Evolutionary conservation across 2,329 filamentous ascomycete genomes (phyloP), one percentile per base, ranked within the genome.

Genomic region (Fusarium nisikadoi): DNA sequence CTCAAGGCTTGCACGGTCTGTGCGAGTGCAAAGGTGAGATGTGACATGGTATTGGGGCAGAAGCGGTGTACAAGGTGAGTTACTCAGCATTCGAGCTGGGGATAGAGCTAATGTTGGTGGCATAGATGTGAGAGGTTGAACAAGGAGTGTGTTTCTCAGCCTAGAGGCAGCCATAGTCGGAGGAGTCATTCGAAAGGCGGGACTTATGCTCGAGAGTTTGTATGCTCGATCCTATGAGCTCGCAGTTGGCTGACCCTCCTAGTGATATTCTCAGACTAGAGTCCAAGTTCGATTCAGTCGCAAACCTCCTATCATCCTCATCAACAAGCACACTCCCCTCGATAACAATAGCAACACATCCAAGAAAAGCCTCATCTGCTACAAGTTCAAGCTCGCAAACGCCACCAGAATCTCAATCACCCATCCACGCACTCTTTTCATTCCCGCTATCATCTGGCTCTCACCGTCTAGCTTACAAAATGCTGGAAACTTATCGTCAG

Each of bases 201-300:
- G 2, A 20, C 23, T 20, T 68, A 62, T 67, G 65, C 41, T 5
- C 58, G 66, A 57, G 60, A 70, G 60, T 65, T 0, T 11, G 60
- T 57, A 12, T 25, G 4, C 7, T 17, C 10, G 9, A 10, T 12
- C 23, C 17, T 33, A 7, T 6, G 13, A n/a, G 12, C 19, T n/a
- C 0, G 4, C 1, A 25, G 23, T 6, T 12, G 20, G 17, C 38
- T 70, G 11, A 68, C 19, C 8, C 4, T 11, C 2, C 1, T 6
- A 70, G 66, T 8, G 65, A 64, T 20, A 29, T 70, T 29, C 33
- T 43, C 1, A 36, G 66, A 46, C 57, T 70, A 4, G 58, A 70
- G 20, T 64, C 66, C 25, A 68, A 68, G 19, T 68, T 70, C 7
- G 64, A 68, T 27, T 70, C 66, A 14, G 59, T 64, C 27, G 46